Conservation (phyloP, 306 rosid genomes). For the Hylodesmum podocarpum region DNA sequence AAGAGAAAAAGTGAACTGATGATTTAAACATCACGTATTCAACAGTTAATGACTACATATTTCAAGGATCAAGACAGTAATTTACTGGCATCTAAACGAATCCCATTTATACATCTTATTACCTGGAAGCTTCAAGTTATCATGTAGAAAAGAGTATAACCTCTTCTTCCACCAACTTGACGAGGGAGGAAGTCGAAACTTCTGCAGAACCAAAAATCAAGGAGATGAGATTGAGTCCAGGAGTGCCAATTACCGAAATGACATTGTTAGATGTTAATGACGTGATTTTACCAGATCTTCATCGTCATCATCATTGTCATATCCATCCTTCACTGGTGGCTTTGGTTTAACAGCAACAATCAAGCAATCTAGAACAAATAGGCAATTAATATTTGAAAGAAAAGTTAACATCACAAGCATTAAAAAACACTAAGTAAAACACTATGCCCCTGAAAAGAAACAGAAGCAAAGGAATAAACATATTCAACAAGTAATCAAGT, state of each 20-base stretch:
- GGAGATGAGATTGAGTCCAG: not conserved
- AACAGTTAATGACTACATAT: not conserved
- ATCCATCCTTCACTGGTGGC: conserved; percentile 68
- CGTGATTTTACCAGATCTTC: conserved; percentile 74
- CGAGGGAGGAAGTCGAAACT: conserved; percentile 84
- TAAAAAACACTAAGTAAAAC: not conserved
- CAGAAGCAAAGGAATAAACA: not conserved
- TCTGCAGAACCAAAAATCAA: conserved; percentile 49
- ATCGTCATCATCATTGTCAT: conserved; percentile 68
- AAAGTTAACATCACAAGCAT: conserved; percentile 17
- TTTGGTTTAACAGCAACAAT: conserved; percentile 93
- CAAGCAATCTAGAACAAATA: conserved; percentile 55
- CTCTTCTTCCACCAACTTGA: conserved; percentile 83
- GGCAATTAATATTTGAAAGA: conserved; percentile 12
- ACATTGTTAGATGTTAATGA: not conserved
- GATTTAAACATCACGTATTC: conserved; percentile 11
- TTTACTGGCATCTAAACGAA: not conserved
- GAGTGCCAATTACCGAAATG: conserved; percentile 4
- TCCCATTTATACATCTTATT: conserved; percentile 24
- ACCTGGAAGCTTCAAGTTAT: conserved; percentile 93
- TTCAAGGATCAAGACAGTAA: not conserved
- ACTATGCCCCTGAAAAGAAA: not conserved
- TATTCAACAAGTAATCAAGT: not conserved
- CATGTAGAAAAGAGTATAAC: conserved; percentile 71
- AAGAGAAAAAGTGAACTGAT: not conserved